phyloP scores from a whole-genome alignment of 345 rosid genomes.

The Aquilaria yunnanensis region DNA sequence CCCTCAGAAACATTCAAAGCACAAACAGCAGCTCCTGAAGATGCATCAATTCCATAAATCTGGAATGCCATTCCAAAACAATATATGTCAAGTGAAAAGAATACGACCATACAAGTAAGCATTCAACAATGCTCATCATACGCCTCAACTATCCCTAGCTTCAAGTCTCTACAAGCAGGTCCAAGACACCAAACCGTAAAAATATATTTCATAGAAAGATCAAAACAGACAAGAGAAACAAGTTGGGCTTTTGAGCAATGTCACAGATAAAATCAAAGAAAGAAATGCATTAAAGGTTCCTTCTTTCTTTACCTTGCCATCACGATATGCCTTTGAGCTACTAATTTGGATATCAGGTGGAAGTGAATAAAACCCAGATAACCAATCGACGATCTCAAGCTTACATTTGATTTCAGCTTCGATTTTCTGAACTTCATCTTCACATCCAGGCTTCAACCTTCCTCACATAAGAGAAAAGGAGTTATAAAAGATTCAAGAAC shows the following conservation, averaged over 20 bases:
- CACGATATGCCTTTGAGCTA: slow-evolving; percentile 55
- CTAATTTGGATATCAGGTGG: slow-evolving; percentile 72
- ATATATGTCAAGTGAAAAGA: too few species aligned
- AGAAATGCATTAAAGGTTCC: background rate
- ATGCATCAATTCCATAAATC: slow-evolving; percentile 95
- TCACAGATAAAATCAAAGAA: background rate
- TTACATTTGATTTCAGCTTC: slow-evolving; percentile 65
- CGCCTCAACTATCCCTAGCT: background rate
- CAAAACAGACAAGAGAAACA: background rate
- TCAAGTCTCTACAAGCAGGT: background rate
- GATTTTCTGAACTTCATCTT: slow-evolving; percentile 40
- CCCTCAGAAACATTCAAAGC: slow-evolving; percentile 61
- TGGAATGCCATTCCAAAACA: slow-evolving; percentile 14
- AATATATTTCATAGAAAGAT: background rate
- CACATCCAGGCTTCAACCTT: slow-evolving; percentile 80
- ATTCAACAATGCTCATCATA: background rate
- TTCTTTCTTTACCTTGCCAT: slow-evolving; percentile 57
- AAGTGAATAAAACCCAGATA: slow-evolving; percentile 71
- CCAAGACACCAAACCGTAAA: slow-evolving; percentile 3
- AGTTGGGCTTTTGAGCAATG: background rate
- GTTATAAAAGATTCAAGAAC: slow-evolving; percentile 3
- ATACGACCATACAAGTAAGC: background rate
- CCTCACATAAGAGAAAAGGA: background rate
- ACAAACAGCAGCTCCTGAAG: slow-evolving; percentile 87
- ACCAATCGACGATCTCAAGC: slow-evolving; percentile 62